Evolutionary conservation across 306 rosid genomes (phyloP), one percentile per base, ranked within the genome.

Genomic region (Prunus dulcis): DNA sequence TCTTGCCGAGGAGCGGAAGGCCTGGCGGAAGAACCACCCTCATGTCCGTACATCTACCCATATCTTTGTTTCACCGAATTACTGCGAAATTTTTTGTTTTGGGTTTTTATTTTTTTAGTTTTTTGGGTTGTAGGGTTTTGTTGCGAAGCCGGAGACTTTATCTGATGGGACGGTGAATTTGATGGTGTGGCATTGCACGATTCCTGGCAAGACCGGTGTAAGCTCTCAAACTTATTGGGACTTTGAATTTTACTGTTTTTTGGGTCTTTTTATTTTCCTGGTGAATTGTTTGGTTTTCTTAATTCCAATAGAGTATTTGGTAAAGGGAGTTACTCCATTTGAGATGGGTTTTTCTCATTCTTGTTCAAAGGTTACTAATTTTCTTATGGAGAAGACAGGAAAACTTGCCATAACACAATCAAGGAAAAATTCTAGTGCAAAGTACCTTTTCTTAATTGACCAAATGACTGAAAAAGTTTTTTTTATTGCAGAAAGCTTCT

Each of bases 141-240:
- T 94, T 70, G 97, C 98, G 61, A 94, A 91, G 78, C 98, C 97
- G 41, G 96, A 91, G 89, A 90, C 93, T 64, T 69, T 83, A 20
- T 67, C 96, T 0, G 96, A 94, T 78, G 96, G 96, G 13, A 86
- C 96, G 4, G 89, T 94, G 25, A 94, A 91, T 86, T 86, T 94
- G 94, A 94, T 94, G 98, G 81, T 82, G 3, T 94, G 98, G 97
- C 93, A 94, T 91, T 94, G 98, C 89, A 94, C 93, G 43, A 91
- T 94, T 69, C 97, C 97, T 25, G 96, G 98, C 47, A 94, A 91
- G 80, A 11, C 96, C 49, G 96, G 94, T 70, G 98, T 93, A 71
- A 49, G 89, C 70, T 77, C 14, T 38, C 30, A 5, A 57, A 53
- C 51, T 51, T 30, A 17, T 30, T 6, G n/a, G 41, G 30, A 45